Conservation (phyloP, 495 filamentous ascomycete species). For the Daldinia grandis region DNA sequence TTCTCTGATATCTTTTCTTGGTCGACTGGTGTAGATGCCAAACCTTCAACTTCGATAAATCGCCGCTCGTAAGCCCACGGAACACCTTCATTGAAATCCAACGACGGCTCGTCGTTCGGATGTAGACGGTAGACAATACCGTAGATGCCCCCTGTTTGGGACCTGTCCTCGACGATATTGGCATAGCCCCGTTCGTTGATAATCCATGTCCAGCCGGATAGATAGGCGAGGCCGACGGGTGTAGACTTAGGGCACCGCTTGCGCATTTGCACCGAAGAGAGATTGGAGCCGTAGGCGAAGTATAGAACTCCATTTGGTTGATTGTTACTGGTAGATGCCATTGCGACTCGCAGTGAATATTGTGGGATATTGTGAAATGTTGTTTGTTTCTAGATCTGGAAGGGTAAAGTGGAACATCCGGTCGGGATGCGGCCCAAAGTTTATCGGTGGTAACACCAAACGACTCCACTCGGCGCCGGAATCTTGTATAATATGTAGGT, state of each 20-base stretch:
- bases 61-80: constrained; percentile 49
- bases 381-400: background rate
- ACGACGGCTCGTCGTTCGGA: constrained; percentile 40
- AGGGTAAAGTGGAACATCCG: background rate
- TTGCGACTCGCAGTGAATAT: background rate
- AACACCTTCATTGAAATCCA: constrained; percentile 52
- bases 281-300: constrained; percentile 56
- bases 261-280: constrained; percentile 52
- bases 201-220: constrained; percentile 52
- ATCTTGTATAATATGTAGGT: background rate
- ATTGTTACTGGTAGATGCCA: background rate
- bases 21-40: background rate
- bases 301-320: constrained; percentile 28
- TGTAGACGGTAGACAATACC: constrained; percentile 52
- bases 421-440: background rate
- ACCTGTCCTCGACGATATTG: constrained; percentile 45
- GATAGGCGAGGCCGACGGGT: constrained; percentile 48
- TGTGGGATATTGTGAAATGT: too few relatives aligned
- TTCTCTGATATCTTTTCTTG: constrained; percentile 3
- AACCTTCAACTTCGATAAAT: constrained; percentile 27
- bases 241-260: constrained; percentile 50
- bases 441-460: background rate
- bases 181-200: constrained; percentile 56
- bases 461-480: background rate
- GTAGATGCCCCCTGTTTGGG: constrained; percentile 43